Conservation (phyloP, 2,329 filamentous ascomycete species). For the Waltergamsia citrina region DNA sequence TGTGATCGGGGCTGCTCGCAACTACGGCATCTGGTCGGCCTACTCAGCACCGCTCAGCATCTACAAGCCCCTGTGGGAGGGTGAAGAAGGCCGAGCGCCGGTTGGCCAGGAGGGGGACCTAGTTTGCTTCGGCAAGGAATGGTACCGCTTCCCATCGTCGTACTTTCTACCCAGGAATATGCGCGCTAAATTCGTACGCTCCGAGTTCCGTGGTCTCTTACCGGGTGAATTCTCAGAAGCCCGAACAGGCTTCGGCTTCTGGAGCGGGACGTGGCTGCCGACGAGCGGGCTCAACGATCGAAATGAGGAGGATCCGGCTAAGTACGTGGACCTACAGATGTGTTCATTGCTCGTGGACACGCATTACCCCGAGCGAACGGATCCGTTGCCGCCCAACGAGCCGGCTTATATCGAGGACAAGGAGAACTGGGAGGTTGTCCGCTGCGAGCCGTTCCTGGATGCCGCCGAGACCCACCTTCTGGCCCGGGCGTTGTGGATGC, state of each 20-base stretch:
- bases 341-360: constrained; percentile 88
- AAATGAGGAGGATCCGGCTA: constrained; percentile 77
- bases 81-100: constrained; percentile 31
- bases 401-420: constrained; percentile 70
- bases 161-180: constrained; percentile 82
- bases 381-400: constrained; percentile 53
- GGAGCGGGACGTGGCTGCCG: constrained; percentile 75
- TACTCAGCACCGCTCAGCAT: constrained; percentile 74
- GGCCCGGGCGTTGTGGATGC: constrained; percentile 74
- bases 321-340: constrained; percentile 69
- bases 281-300: constrained; percentile 84
- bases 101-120: constrained; percentile 53
- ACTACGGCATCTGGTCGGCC: constrained; percentile 66
- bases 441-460: constrained; percentile 76
- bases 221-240: constrained; percentile 85
- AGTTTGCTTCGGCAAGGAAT: constrained; percentile 91
- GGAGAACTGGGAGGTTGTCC: constrained; percentile 67
- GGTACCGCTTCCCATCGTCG: constrained; percentile 94
- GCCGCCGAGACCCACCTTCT: constrained; percentile 62
- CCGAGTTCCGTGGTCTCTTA: constrained; percentile 79
- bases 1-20: constrained; percentile 60
- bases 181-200: constrained; percentile 81
- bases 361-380: constrained; percentile 53
- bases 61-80: constrained; percentile 57
- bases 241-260: constrained; percentile 57